These are phyloP conservation scores for Diplocarpon mali DNA, from an alignment of 2,329 filamentous ascomycete species.

Conservation along the genomic window DNA sequence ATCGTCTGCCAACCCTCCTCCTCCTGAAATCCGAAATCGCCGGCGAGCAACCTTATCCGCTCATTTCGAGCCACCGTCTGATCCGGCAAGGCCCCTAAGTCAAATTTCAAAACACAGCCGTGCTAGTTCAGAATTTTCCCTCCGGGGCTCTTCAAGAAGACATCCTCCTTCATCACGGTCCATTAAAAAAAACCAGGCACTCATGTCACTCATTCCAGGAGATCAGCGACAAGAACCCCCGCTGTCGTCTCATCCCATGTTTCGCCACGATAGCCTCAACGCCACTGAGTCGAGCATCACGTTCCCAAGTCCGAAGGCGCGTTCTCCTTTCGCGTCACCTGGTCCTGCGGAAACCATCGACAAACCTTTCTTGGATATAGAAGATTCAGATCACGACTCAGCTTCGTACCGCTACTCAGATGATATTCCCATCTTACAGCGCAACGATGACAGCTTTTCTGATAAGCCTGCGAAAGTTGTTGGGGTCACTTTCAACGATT, in stretches of 20 bases:
- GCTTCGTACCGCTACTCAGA: constrained; percentile 55
- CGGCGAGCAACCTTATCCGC: constrained; percentile 50
- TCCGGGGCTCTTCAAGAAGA: constrained; percentile 27
- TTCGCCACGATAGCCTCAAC: constrained; percentile 20
- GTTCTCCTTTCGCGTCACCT: constrained; percentile 15
- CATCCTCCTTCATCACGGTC: constrained; percentile 24
- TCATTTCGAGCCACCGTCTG: constrained; percentile 45
- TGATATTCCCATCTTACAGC: constrained; percentile 54
- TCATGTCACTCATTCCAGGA: constrained; percentile 14
- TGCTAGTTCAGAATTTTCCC: constrained; percentile 59
- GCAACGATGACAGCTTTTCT: constrained; percentile 51
- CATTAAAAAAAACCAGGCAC: constrained; percentile 23
- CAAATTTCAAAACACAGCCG: constrained; percentile 57
- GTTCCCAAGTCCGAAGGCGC: constrained; percentile 8
- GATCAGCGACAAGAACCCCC: constrained; percentile 23
- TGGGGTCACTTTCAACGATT: constrained; percentile 53
- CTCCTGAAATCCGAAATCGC: constrained; percentile 28
- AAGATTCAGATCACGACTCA: constrained; percentile 55
- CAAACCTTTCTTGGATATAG: constrained; percentile 29
- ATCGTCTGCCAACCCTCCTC: background rate
- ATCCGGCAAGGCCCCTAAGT: constrained; percentile 42
- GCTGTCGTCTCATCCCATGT: constrained; percentile 25
- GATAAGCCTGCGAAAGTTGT: constrained; percentile 39
- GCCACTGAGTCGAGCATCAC: constrained; percentile 15
- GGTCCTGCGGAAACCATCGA: constrained; percentile 13